phyloP scores from a whole-genome alignment of 164 flowering plant species.

The Paratinospora sagittata region DNA sequence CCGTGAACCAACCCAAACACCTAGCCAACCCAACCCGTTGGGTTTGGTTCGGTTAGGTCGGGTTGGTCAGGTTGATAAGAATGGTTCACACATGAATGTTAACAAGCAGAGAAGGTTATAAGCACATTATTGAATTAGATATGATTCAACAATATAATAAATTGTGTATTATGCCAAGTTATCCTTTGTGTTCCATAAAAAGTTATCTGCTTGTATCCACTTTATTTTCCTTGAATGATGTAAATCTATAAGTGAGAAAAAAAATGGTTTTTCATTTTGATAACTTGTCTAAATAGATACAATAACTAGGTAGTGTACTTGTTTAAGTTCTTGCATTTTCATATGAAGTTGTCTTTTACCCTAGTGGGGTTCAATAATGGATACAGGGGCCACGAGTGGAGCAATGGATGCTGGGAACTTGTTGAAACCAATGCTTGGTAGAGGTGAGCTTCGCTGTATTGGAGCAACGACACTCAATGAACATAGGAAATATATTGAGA shows the following conservation, averaged over 20 bases:
- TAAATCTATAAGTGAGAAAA: neutral
- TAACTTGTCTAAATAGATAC: neutral
- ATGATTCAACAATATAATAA: neutral
- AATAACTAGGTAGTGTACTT: neutral
- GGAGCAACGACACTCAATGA: constrained; percentile 94
- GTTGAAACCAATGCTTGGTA: constrained; percentile 93
- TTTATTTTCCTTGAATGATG: neutral
- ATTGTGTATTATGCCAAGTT: neutral
- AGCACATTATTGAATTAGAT: neutral
- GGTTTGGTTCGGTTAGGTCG: too few relatives aligned
- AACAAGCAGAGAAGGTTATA: neutral
- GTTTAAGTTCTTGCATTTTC: neutral
- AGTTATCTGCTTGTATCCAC: neutral
- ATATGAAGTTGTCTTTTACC: constrained; percentile 5
- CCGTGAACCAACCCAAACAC: too few relatives aligned
- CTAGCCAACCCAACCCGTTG: too few relatives aligned
- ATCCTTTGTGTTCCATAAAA: neutral
- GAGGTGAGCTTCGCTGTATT: constrained; percentile 93
- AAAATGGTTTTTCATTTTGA: neutral
- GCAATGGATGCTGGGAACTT: constrained; percentile 98
- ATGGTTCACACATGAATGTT: neutral
- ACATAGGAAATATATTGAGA: constrained; percentile 88
- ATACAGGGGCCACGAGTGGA: constrained; percentile 75
- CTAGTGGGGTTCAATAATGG: neutral
- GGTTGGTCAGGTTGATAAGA: too few relatives aligned